Evolutionary conservation across 441 rosid genomes (phyloP), one percentile per base, ranked within the genome.

Genomic region (Erodium trifolium): DNA sequence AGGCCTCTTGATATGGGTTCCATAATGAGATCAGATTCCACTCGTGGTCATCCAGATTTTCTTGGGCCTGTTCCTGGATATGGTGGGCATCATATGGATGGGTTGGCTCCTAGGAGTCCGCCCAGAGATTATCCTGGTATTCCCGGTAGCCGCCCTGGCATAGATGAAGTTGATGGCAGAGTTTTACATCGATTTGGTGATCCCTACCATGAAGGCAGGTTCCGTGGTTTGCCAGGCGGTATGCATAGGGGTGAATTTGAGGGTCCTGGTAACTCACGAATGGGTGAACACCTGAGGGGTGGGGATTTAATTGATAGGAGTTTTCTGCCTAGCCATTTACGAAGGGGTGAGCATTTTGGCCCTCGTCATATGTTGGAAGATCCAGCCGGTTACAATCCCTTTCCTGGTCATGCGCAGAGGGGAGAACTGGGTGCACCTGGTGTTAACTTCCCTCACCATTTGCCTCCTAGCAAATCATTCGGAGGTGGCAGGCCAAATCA

Each of bases 331-430:
- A 67, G 71, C 35, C 82, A 87, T 79, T 62, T 82, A 41, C 76
- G 76, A 41, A 82, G 87, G 75, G 88, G 79, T 75, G 91, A 84
- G 51, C 78, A 69, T 72, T 80, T 83, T 19, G 93, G 86, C 74
- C 79, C 79, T 68, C 82, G 49, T 68, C 83, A 77, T 75, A 60
- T 81, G 59, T 65, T 71, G 70, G 86, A 79, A 66, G 88, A 82
- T 68, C 74, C 79, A 0, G 74, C 57, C 68, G 82, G 87, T 76
- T 77, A 83, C 70, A 83, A 83, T 70, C 74, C 80, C 68, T 79
- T 79, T 71, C 81, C 79, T 72, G 78, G 79, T 64, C 88, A 70
- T 68, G 72, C 80, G 63, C 78, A 68, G 51, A 71, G 81, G 73
- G 85, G 81, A 70, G 86, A 86, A 41, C 72, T 77, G 43, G 72